Conservation (phyloP, 345 rosid species). For the Erysimum cheiranthoides region DNA sequence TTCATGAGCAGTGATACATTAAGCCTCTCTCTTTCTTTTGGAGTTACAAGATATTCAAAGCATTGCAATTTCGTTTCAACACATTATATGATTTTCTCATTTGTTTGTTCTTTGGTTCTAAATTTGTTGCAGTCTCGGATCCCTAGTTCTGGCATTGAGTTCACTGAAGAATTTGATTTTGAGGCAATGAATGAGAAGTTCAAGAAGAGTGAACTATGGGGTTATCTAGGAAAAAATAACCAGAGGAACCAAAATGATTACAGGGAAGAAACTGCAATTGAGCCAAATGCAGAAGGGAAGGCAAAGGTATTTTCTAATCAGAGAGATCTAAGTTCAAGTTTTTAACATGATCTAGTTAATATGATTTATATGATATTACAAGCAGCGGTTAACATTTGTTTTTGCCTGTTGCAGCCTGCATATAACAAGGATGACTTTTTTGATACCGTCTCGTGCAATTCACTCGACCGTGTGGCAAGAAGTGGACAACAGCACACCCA, state of each 20-base stretch:
- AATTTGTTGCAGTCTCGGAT: conserved; percentile 48
- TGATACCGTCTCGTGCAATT: conserved; percentile 74
- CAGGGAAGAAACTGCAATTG: conserved; percentile 55
- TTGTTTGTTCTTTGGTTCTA: conserved; percentile 23
- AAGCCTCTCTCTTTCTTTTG: neutral
- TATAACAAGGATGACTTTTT: conserved; percentile 93
- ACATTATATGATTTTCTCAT: conserved; percentile 10
- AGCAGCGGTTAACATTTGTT: conserved; percentile 11
- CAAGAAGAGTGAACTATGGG: conserved; percentile 74
- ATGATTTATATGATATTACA: neutral
- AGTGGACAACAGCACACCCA: conserved; percentile 55
- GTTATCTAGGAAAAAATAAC: conserved; percentile 56
- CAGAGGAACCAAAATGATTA: conserved; percentile 47
- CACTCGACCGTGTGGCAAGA: conserved; percentile 53
- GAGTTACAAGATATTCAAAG: conserved; percentile 18
- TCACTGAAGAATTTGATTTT: conserved; percentile 72
- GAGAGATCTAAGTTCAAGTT: conserved; percentile 1
- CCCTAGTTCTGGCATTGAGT: conserved; percentile 42
- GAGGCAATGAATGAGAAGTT: conserved; percentile 79
- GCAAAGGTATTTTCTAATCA: conserved; percentile 12
- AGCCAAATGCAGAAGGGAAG: conserved; percentile 35
- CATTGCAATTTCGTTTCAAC: neutral
- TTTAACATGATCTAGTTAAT: conserved; percentile 13
- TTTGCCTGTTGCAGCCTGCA: conserved; percentile 60
- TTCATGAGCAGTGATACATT: conserved; percentile 9